Percentiles rank a stretch among this genome's conserved stretches.
These are phyloP conservation scores for Exophiala dermatitidis DNA, from an alignment of 2,329 filamentous ascomycete species.

Conservation along the genomic window DNA sequence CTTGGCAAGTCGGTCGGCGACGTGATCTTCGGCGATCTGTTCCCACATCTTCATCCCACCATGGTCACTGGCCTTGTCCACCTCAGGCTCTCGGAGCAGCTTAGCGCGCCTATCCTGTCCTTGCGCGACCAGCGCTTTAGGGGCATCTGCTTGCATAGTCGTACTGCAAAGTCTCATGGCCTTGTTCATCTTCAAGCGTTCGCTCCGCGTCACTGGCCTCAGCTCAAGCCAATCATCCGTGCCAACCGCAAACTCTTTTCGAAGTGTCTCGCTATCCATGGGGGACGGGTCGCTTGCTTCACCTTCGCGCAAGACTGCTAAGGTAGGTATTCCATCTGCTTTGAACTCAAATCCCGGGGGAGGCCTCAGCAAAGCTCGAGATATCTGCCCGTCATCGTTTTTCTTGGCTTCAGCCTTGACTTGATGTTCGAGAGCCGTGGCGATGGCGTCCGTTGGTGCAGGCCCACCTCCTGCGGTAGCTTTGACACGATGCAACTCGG, in stretches of 20 bases:
- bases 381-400: neutral
- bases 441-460: neutral
- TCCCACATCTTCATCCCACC: constrained; percentile 7
- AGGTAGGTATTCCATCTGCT: neutral
- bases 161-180: constrained; percentile 11
- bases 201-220: constrained; percentile 10
- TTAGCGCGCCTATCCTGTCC: neutral
- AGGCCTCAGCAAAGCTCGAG: constrained; percentile 2
- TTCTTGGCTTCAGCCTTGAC: neutral
- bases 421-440: constrained; percentile 3
- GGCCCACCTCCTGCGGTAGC: constrained; percentile 2
- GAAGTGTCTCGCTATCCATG: constrained; percentile 7
- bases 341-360: constrained; percentile 13
- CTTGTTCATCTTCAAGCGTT: constrained; percentile 18
- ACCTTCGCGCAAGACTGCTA: neutral
- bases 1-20: neutral
- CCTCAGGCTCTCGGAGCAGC: constrained; percentile 4
- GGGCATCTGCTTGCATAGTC: constrained; percentile 4
- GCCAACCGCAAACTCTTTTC: constrained; percentile 17
- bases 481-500: constrained; percentile 18
- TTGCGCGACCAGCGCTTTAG: neutral
- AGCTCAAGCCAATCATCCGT: constrained; percentile 19
- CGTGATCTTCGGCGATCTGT: constrained; percentile 14
- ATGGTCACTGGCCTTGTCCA: constrained; percentile 1
- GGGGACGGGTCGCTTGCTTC: neutral